phyloP scores from a whole-genome alignment of 129 eudicot genomes.

The Ambrosia trifida region DNA sequence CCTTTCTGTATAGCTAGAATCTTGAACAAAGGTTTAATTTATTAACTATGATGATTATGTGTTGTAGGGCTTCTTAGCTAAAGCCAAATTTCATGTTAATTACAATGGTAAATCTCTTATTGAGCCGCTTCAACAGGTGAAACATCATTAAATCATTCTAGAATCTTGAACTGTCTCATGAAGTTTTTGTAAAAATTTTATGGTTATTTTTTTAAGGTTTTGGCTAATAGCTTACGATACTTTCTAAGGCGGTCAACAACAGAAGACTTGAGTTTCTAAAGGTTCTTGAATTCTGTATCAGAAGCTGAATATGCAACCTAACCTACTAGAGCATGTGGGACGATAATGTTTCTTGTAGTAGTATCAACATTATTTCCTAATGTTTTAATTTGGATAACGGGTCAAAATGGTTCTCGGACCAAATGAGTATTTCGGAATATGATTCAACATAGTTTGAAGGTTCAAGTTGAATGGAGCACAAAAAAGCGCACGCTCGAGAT shows the following conservation, averaged over 20 bases:
- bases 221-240: slow-evolving; percentile 84
- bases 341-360: slow-evolving; percentile 1
- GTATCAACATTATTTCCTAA: neutral
- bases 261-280: slow-evolving; percentile 80
- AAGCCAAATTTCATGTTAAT: slow-evolving; percentile 92
- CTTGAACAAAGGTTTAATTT: slow-evolving; percentile 5
- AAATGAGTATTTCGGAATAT: too few relatives aligned
- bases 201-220: slow-evolving; percentile 49
- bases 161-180: neutral
- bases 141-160: neutral
- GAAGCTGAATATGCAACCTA: slow-evolving; percentile 14
- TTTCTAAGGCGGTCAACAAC: slow-evolving; percentile 85
- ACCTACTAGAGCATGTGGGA: slow-evolving; percentile 7
- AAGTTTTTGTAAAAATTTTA: neutral
- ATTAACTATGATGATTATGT: slow-evolving; percentile 2
- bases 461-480: too few relatives aligned
- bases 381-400: too few relatives aligned
- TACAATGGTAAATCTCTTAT: slow-evolving; percentile 75
- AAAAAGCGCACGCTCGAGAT: too few relatives aligned
- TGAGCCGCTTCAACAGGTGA: slow-evolving; percentile 93
- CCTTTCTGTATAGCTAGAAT: slow-evolving; percentile 10
- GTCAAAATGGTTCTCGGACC: too few relatives aligned
- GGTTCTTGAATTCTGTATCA: slow-evolving; percentile 10
- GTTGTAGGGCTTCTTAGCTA: slow-evolving; percentile 80
- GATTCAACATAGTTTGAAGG: too few relatives aligned